A percentile compares a stretch with the other conserved stretches of the same genome.
Evolutionary conservation across 352 stramenopile genomes (phyloP).

Genomic region (Pythium apleroticum): DNA sequence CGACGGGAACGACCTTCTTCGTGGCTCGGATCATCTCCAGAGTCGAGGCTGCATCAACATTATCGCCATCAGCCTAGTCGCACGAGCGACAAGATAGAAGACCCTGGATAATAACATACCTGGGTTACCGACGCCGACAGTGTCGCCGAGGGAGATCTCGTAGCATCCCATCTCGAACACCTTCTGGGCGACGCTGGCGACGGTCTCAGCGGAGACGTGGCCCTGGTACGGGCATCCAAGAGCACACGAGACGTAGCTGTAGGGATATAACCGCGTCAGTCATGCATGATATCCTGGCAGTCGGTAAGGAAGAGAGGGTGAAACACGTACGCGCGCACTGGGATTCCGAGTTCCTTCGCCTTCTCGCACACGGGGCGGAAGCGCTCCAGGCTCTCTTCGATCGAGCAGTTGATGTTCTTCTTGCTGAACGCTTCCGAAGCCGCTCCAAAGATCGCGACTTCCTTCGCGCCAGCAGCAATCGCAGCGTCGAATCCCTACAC

Average conservation of each 20-base stretch:
- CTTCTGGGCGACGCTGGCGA: slow-evolving; percentile 78
- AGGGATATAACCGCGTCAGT: not conserved
- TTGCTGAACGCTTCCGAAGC: slow-evolving; percentile 95
- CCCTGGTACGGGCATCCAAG: slow-evolving; percentile 96
- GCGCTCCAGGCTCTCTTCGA: slow-evolving; percentile 93
- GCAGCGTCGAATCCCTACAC: slow-evolving; percentile 85
- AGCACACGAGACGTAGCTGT: slow-evolving; percentile 95
- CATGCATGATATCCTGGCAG: not conserved
- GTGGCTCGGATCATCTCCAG: slow-evolving; percentile 76
- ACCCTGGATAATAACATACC: slow-evolving; percentile 30
- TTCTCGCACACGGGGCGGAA: slow-evolving; percentile 90
- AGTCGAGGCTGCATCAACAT: slow-evolving; percentile 54
- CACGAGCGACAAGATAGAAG: not conserved
- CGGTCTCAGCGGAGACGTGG: slow-evolving; percentile 71
- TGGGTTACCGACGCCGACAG: slow-evolving; percentile 92
- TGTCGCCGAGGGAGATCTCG: slow-evolving; percentile 94
- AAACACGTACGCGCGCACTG: slow-evolving; percentile 82
- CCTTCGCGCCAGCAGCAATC: slow-evolving; percentile 77
- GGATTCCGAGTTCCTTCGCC: slow-evolving; percentile 74
- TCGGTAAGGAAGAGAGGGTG: not conserved
- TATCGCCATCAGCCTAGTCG: not conserved
- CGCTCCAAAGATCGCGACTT: slow-evolving; percentile 96
- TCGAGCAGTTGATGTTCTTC: slow-evolving; percentile 98
- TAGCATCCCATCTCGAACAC: slow-evolving; percentile 95
- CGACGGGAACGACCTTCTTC: slow-evolving; percentile 77